Evolutionary conservation across 768 basidiomycete genomes (phyloP), one percentile per base, ranked within the genome.

Genomic region (Trichaptum fuscoviolaceum): DNA sequence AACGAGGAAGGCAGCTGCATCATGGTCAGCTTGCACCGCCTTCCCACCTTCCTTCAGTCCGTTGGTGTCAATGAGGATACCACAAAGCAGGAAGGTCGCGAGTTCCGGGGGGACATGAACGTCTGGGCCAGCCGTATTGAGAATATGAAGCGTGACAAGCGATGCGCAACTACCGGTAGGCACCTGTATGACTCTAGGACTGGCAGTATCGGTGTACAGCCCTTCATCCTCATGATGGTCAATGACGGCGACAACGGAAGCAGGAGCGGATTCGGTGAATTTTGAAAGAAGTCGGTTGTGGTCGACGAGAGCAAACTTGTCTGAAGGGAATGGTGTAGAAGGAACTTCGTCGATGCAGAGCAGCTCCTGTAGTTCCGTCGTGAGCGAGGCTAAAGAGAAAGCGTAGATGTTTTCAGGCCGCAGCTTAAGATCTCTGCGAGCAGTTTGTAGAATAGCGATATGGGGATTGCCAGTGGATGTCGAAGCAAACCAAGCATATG

Each of bases 151-250:
- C 70, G 92, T 70, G 78, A 99, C 74, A 15, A 90, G 79, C 0
- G 87, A 86, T 1, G 93, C 76, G 73, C 93, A 94, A 68, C 92
- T 94, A 2, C 96, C 97, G 0, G 83, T 84, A 0, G 89, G 86
- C 1, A 79, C 76, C 57, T 77, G 74, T 64, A 98, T 82, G 65
- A 86, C 76, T 24, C 96, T 85, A 2, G 91, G 90, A n/a, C 82
- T 76, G 0, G 87, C 87, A 1, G 80, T 84, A 64, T 84, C 82
- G 5, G 74, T 75, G 75, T 97, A 84, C 1, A 82, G 75, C 0
- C 83, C 81, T 72, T 99, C 96, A 75, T 99, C 96, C 18, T 82
- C 87, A 72, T 99, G 95, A 73, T 99, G 96, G 75, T 99, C 97
- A 27, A 99, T 78, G 64, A 99, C 81, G 2, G 90, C 88, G 0